Conservation (phyloP, 1,284 basidiomycete genomes). For the Sporisorium graminicola region DNA sequence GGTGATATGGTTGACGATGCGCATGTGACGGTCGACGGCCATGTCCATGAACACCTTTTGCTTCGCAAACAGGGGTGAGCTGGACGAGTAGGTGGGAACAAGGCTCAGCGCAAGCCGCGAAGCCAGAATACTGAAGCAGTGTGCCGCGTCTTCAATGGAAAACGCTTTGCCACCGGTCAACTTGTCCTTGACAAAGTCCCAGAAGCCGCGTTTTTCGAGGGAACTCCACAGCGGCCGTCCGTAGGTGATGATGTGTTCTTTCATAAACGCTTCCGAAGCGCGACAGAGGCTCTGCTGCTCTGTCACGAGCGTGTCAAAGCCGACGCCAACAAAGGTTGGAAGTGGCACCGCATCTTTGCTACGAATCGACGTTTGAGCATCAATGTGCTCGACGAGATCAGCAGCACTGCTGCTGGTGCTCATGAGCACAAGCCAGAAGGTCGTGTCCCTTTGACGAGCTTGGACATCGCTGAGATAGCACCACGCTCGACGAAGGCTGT, state of each 20-base stretch:
- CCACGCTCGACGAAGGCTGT: conserved; percentile 24
- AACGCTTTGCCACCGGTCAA: background rate
- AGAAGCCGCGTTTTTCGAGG: background rate
- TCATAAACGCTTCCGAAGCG: conserved; percentile 1
- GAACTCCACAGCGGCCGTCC: conserved; percentile 29
- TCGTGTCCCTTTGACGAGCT: background rate
- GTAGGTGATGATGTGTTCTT: conserved; percentile 12
- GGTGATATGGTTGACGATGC: conserved; percentile 2
- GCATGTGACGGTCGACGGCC: conserved; percentile 24
- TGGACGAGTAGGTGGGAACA: background rate
- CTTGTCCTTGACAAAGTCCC: conserved; percentile 1
- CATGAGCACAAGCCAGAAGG: conserved; percentile 28
- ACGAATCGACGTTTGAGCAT: background rate
- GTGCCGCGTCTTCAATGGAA: background rate
- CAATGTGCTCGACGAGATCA: background rate
- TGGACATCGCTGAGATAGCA: conserved; percentile 1
- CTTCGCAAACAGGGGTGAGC: background rate
- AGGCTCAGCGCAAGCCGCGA: conserved; percentile 12
- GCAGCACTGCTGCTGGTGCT: conserved; percentile 28
- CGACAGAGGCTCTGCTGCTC: conserved; percentile 1
- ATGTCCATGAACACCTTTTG: background rate
- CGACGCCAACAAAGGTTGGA: conserved; percentile 14
- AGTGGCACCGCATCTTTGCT: background rate
- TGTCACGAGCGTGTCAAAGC: conserved; percentile 13
- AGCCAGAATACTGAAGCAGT: conserved; percentile 14